Base-by-base conservation (phyloP, 192 early-diverging fungal species). In the Backusella circina region DNA sequence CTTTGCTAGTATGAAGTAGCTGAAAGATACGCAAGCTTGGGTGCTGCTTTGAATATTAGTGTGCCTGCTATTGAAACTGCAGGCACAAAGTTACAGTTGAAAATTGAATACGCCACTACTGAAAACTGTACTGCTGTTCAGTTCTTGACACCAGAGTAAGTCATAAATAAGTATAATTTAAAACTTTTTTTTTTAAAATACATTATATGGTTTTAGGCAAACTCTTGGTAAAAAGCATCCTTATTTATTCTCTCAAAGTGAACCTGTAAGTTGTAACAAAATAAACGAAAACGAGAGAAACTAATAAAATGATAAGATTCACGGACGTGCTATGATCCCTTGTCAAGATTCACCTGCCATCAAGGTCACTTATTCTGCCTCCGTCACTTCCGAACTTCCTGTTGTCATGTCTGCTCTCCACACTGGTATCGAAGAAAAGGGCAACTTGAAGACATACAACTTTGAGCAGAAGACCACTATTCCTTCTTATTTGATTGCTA, bases 181-280 rank as follows among this genome's bases (percentile, higher is more conserved):
- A 35, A 18, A n/a, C n/a, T n/a, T n/a, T n/a, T 54, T 66, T 26
- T 47, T 4, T 47, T 47, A 21, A n/a, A 47, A 47, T 47, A 2
- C 13, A 47, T 47, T 18, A 47, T 47, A 12, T 3, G 7, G 13
- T 67, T 28, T 21, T 47, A 93, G 90, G 75, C 98, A 98, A 84
- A 99, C 98, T 7, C 89, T 94, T 33, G 98, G 98, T 50, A 95
- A 95, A 83, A 86, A 90, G 73, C 86, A 95, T 73, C 98, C 98
- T 23, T 99, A 99, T 80, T 83, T 99, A 51, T 99, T 99, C 81
- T 95, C 95, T 44, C 98, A 99, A 83, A 97, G 98, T 85, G 93
- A 99, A 83, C 90, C 89, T 28, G 84, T 84, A 82, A 79, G 77
- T 65, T 38, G 9, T 30, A 65, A n/a, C 35, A 10, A 8, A 32